phyloP scores from a whole-genome alignment of 1,284 basidiomycete species.

The Trametes versicolor region DNA sequence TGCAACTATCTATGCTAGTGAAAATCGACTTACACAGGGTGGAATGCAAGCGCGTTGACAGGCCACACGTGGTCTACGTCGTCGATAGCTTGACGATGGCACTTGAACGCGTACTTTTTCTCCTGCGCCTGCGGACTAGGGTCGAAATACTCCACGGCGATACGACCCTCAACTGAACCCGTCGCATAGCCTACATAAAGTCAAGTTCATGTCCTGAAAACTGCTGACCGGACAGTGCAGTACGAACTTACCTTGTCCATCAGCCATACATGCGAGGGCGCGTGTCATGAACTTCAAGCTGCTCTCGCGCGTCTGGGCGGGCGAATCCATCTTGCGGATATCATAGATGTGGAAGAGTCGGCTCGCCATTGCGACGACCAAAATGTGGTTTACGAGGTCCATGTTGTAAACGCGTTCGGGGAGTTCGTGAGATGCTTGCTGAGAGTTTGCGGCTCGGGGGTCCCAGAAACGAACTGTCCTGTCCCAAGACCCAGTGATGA shows the following conservation, averaged over 20 bases:
- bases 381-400: slow-evolving; percentile 75
- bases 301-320: slow-evolving; percentile 87
- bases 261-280: slow-evolving; percentile 90
- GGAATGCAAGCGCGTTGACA: slow-evolving; percentile 95
- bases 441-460: slow-evolving; percentile 66
- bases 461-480: slow-evolving; percentile 90
- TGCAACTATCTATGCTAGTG: no score
- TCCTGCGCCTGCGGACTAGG: slow-evolving; percentile 79
- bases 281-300: slow-evolving; percentile 96
- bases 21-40: slow-evolving; percentile 71
- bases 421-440: slow-evolving; percentile 71
- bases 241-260: slow-evolving; percentile 80
- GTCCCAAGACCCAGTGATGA: slow-evolving; percentile 94
- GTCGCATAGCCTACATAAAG: slow-evolving; percentile 83
- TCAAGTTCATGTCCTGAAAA: background rate
- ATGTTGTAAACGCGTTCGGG: slow-evolving; percentile 89
- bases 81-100: slow-evolving; percentile 90
- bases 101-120: slow-evolving; percentile 98
- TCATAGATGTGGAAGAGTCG: slow-evolving; percentile 91
- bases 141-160: slow-evolving; percentile 98
- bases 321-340: slow-evolving; percentile 76
- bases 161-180: slow-evolving; percentile 94
- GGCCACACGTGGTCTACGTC: slow-evolving; percentile 99
- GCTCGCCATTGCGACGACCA: slow-evolving; percentile 93
- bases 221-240: background rate